Evolutionary conservation across 2,329 filamentous ascomycete genomes (phyloP).

Genomic region (Penicillium rolfsii): DNA sequence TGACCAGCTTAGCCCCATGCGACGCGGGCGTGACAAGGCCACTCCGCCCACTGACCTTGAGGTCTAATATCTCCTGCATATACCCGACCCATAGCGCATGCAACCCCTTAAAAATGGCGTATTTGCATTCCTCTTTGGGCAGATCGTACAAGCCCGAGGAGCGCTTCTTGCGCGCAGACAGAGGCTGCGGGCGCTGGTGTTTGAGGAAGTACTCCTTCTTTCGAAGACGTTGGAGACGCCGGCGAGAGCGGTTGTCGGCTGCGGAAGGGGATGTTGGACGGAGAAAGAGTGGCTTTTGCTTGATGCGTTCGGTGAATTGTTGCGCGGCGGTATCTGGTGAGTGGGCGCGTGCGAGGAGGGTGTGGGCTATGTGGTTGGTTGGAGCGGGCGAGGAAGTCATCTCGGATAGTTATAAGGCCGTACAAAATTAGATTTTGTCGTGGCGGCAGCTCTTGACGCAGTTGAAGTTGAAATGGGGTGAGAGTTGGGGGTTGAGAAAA

Average conservation of each 20-base stretch:
- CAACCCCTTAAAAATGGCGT: conserved; percentile 75
- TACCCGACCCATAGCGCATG: conserved; percentile 82
- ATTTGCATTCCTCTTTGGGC: conserved; percentile 68
- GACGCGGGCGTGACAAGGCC: conserved; percentile 58
- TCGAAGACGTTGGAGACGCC: conserved; percentile 56
- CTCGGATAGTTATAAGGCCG: conserved; percentile 1
- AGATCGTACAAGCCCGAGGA: conserved; percentile 73
- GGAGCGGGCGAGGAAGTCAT: conserved; percentile 30
- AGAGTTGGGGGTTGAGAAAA: conserved; percentile 16
- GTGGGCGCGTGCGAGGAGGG: conserved; percentile 77
- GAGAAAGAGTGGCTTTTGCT: conserved; percentile 78
- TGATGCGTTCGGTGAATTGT: conserved; percentile 81
- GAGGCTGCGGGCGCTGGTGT: conserved; percentile 63
- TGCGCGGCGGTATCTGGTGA: conserved; percentile 69
- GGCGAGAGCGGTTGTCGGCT: conserved; percentile 55
- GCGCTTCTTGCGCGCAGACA: conserved; percentile 80
- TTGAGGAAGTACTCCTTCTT: conserved; percentile 51
- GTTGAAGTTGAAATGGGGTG: conserved; percentile 4
- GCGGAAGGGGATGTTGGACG: conserved; percentile 72
- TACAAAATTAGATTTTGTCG: not conserved
- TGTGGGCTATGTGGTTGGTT: conserved; percentile 56
- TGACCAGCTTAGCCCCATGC: conserved; percentile 66
- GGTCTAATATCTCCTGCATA: conserved; percentile 76
- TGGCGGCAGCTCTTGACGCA: not conserved
- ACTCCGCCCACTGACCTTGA: conserved; percentile 45